These are phyloP conservation scores for Allium fistulosum DNA, from an alignment of 106 monocot genomes.

Conservation along the genomic window DNA sequence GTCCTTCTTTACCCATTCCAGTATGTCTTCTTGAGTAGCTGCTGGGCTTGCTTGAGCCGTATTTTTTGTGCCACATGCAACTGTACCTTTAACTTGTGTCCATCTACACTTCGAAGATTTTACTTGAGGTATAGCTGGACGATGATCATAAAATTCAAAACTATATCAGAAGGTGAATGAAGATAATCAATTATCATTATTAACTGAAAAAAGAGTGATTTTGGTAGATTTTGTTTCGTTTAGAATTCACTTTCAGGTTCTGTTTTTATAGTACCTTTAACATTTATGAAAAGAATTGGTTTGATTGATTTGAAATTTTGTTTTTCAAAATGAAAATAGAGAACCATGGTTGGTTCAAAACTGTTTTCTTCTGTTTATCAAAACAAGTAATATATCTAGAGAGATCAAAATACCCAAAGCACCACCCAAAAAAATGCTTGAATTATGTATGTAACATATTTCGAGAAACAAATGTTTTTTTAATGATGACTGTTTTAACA, in stretches of 20 bases:
- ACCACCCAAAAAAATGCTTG: too few relatives aligned
- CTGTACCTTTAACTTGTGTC: conserved; percentile 1
- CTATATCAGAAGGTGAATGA: too few relatives aligned
- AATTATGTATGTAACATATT: too few relatives aligned
- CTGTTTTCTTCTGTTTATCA: neutral
- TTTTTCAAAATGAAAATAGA: neutral
- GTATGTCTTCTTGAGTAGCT: conserved; percentile 23
- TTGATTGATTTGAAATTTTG: too few relatives aligned
- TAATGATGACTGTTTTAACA: too few relatives aligned
- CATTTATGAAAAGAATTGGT: too few relatives aligned
- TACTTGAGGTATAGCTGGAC: conserved; percentile 21
- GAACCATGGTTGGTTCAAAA: neutral
- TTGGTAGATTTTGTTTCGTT: neutral
- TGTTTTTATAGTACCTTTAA: too few relatives aligned
- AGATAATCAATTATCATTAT: neutral
- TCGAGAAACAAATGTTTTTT: too few relatives aligned
- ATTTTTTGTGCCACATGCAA: conserved; percentile 19
- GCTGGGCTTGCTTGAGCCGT: conserved; percentile 17
- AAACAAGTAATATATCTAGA: too few relatives aligned
- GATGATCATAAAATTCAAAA: neutral
- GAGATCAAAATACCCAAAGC: too few relatives aligned
- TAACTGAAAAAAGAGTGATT: neutral
- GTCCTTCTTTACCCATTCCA: conserved; percentile 69
- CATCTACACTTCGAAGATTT: conserved; percentile 6
- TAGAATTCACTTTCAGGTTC: too few relatives aligned